Evolutionary conservation across 352 stramenopile genomes (phyloP), one percentile per base, ranked within the genome.

Genomic region (Pythium volutum): DNA sequence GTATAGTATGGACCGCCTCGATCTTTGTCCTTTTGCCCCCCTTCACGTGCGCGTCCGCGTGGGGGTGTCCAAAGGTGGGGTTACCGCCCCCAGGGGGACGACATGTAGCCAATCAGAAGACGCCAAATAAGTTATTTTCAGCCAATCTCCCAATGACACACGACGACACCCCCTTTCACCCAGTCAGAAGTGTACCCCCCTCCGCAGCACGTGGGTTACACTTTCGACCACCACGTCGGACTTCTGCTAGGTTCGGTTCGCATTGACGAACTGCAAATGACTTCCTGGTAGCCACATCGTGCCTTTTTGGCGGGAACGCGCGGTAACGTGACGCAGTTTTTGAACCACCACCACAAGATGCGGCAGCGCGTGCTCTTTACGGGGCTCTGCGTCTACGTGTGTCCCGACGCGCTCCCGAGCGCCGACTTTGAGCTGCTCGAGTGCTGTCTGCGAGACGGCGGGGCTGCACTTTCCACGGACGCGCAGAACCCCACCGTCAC

Each of bases 371-470:
- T 55, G 57, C 63, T 91, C 39, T 91, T 77, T 62, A 69, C 66
- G 22, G 49, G 65, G 26, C 63, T 88, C 61, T 62, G 57, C 52
- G 85, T 78, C 59, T 76, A 79, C 43, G 73, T 91, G 56, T 80
- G 83, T 57, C 67, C 76, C 11, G 74, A 79, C 20, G 70, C 70
- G 27, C 67, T 91, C 49, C 61, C 75, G 6, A 61, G 46, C 23
- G 54, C 58, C 14, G 70, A 83, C 39, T 47, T 77, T n/a, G 50
- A 68, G 41, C 72, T 75, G 25, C 67, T 93, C 16, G 66, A 89
- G 66, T 73, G 66, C 36, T 90, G 81, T 63, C 70, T 91, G 26
- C 75, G 72, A 26, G 84, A 91, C 20, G 79, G 79, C 36, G 84
- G 81, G 27, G 84, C 84, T 23, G 59, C 50, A 29, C 58, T 93